Conservation (phyloP, 495 filamentous ascomycete species). For the Aspergillus affinis region DNA sequence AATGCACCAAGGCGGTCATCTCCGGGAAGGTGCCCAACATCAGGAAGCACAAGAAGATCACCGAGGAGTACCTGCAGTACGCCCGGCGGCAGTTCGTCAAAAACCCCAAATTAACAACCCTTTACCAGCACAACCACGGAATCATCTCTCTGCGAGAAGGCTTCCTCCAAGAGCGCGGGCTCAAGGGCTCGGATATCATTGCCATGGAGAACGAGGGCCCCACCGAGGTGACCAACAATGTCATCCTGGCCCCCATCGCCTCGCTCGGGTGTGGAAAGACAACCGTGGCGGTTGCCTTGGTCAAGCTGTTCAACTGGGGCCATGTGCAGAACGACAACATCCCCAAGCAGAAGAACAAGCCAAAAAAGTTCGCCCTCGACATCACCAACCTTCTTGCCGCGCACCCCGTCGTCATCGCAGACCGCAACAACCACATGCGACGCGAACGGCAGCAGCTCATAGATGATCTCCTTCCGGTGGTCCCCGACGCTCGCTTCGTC, state of each 20-base stretch:
- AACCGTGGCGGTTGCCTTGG: conserved; percentile 79
- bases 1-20: conserved; percentile 91
- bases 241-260: conserved; percentile 83
- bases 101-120: conserved; percentile 59
- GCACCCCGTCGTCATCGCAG: conserved; percentile 77
- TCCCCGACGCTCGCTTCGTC: conserved; percentile 69
- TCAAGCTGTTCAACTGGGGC: conserved; percentile 85
- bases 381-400: conserved; percentile 59
- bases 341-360: conserved; percentile 66
- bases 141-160: conserved; percentile 89
- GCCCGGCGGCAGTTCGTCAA: conserved; percentile 69
- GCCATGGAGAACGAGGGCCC: conserved; percentile 54
- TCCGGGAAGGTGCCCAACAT: conserved; percentile 67
- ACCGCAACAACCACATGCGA: conserved; percentile 88
- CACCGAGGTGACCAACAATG: conserved; percentile 54
- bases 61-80: conserved; percentile 83
- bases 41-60: conserved; percentile 87
- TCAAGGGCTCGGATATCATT: conserved; percentile 85
- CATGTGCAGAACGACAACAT: conserved; percentile 98
- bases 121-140: conserved; percentile 86
- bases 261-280: conserved; percentile 97
- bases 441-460: conserved; percentile 88
- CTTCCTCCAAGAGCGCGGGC: conserved; percentile 74
- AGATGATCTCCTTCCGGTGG: conserved; percentile 62
- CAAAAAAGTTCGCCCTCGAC: conserved; percentile 67